Percentiles rank a stretch among this genome's conserved stretches.
phyloP scores from a whole-genome alignment of 495 filamentous ascomycete species.

The Aspergillus egyptiacus region DNA sequence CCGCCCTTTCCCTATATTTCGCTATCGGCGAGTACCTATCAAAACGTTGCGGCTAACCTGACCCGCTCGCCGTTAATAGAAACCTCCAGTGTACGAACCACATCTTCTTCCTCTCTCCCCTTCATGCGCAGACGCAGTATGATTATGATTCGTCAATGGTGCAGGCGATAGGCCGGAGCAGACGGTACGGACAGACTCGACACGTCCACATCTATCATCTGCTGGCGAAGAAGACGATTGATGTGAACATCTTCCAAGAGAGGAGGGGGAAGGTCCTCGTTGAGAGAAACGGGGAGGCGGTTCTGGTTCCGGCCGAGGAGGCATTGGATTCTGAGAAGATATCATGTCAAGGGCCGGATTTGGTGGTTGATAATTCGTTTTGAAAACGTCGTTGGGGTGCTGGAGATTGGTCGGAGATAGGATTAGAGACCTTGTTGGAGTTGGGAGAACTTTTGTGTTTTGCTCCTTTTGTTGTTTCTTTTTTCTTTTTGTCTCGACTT shows the following conservation, averaged over 20 bases:
- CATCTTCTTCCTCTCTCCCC: conserved; percentile 65
- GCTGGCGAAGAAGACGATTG: conserved; percentile 56
- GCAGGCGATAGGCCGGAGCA: conserved; percentile 66
- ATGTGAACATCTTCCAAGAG: conserved; percentile 59
- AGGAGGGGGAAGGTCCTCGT: conserved; percentile 27
- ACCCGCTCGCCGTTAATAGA: conserved; percentile 24
- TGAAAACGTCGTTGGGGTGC: conserved; percentile 4
- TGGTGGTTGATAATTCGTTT: conserved; percentile 17
- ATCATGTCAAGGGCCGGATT: conserved; percentile 17
- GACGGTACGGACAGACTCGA: conserved; percentile 63
- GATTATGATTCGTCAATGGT: conserved; percentile 55
- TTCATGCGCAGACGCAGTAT: conserved; percentile 48
- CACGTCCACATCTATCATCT: conserved; percentile 67
- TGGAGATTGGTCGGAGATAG: not conserved
- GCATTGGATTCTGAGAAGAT: conserved; percentile 14
- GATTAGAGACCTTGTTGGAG: too few species aligned
- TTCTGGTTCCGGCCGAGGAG: conserved; percentile 16
- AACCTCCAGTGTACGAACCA: conserved; percentile 75
- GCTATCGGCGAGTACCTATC: too few species aligned
- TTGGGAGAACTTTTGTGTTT: not conserved
- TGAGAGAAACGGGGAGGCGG: conserved; percentile 16
- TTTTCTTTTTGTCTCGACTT: too few species aligned
- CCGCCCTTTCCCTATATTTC: not conserved
- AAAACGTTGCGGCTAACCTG: not conserved
- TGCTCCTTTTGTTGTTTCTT: not conserved